A percentile compares a stretch with the other conserved stretches of the same genome.
phyloP scores from a whole-genome alignment of 2,329 filamentous ascomycete genomes.

The Lecanoromycetidae sp. region DNA sequence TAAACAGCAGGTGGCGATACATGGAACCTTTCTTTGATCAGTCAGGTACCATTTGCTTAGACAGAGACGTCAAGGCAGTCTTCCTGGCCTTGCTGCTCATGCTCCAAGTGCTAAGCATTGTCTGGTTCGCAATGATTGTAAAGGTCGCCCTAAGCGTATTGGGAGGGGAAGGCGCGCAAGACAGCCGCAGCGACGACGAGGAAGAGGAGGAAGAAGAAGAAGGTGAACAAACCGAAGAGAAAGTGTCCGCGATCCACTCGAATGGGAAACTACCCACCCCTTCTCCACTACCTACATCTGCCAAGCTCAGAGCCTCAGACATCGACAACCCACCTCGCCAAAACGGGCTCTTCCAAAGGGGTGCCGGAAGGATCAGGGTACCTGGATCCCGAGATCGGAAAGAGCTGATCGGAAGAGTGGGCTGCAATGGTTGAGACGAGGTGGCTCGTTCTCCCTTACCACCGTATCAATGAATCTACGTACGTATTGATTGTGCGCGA shows the following conservation, averaged over 20 bases:
- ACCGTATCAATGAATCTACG: too few species aligned
- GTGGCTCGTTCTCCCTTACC: background rate
- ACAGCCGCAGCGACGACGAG: conserved; percentile 78
- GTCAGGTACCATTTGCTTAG: conserved; percentile 68
- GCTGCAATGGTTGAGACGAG: conserved; percentile 38
- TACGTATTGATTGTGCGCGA: too few species aligned
- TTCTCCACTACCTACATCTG: background rate
- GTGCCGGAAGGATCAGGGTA: conserved; percentile 3
- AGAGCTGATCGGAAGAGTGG: conserved; percentile 68
- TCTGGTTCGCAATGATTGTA: conserved; percentile 85
- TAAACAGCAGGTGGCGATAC: conserved; percentile 38
- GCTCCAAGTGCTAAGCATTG: conserved; percentile 66
- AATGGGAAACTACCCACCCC: conserved; percentile 1
- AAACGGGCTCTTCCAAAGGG: conserved; percentile 8
- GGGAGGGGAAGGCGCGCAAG: conserved; percentile 64
- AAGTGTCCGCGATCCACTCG: background rate
- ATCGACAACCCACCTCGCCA: conserved; percentile 2
- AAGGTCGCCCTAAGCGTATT: conserved; percentile 72
- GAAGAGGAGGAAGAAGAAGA: conserved; percentile 35
- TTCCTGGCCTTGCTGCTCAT: conserved; percentile 68
- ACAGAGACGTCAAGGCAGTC: conserved; percentile 56
- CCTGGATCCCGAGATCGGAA: conserved; percentile 37
- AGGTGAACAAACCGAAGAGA: conserved; percentile 27
- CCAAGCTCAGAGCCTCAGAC: background rate
- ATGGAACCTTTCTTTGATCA: conserved; percentile 62